Percentiles rank a stretch among this genome's conserved stretches.
Conservation (phyloP, 2,329 filamentous ascomycete species). For the Fusarium coffeatum region DNA sequence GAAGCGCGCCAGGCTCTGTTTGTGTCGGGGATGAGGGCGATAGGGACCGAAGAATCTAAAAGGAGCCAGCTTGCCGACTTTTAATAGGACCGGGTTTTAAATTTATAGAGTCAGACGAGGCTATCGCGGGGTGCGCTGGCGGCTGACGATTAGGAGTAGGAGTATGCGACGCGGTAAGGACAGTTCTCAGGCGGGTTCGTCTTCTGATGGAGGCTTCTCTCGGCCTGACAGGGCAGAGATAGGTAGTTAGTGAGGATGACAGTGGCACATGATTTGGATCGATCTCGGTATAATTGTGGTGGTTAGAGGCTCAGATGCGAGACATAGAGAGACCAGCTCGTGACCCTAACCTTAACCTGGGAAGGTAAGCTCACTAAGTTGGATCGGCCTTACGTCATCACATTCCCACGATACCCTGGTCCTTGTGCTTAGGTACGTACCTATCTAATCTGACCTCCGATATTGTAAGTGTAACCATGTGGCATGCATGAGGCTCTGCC, state of each 20-base stretch:
- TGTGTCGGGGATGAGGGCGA: constrained; percentile 55
- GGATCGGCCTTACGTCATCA: constrained; percentile 47
- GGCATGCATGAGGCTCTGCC: constrained; percentile 1
- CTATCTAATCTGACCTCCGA: neutral
- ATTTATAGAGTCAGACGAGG: constrained; percentile 18
- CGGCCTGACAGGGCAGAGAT: constrained; percentile 38
- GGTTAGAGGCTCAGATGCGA: constrained; percentile 29
- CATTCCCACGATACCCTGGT: neutral
- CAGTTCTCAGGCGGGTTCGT: constrained; percentile 46
- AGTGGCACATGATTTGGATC: constrained; percentile 41
- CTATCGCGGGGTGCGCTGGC: constrained; percentile 19
- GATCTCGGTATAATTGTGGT: constrained; percentile 26
- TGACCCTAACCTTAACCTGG: constrained; percentile 29
- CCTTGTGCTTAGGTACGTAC: neutral
- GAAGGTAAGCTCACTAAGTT: constrained; percentile 12
- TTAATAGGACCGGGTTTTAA: constrained; percentile 10
- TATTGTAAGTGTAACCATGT: neutral
- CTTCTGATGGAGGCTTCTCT: constrained; percentile 47
- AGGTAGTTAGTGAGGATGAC: constrained; percentile 34
- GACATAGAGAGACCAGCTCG: constrained; percentile 31
- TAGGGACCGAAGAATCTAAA: constrained; percentile 55
- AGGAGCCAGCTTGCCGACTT: constrained; percentile 57
- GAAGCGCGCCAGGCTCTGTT: constrained; percentile 68
- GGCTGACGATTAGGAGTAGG: constrained; percentile 25
- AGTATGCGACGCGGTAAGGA: constrained; percentile 3